Evolutionary conservation across 345 rosid genomes (phyloP), one percentile per base, ranked within the genome.

Genomic region (Populus davidiana): DNA sequence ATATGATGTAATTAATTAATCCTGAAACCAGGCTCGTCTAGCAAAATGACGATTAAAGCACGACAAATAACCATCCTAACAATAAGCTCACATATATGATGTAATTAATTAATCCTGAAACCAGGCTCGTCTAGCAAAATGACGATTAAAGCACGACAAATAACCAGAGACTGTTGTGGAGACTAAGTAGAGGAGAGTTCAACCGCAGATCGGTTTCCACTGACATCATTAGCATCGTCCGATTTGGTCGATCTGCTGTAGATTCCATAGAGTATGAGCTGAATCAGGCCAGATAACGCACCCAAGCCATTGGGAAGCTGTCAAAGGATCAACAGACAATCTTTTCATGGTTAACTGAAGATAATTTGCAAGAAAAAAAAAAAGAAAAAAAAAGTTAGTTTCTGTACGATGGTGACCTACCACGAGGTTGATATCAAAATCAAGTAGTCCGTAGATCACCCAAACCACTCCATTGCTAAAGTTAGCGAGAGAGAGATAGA

Each of bases 381-480:
- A 9, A 35, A 17, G 6, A 3, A 12, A 0, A 35, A 17, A 16
- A 3, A 7, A 33, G 10, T 29, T 12, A 21, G 4, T 12, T n/a
- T 41, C 6, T 8, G 2, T 29, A 39, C 21, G 16, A 20, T 12
- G 8, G 6, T 11, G 17, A 39, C 77, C 77, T 83, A 85, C 98
- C 92, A 89, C 66, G 35, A 94, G n/a, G 56, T 85, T 85, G 56
- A 84, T 81, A 75, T 94, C 98, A 17, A 92, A 84, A 71, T 84
- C 72, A 35, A 94, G 90, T 54, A 80, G 61, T 2, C 94, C 90
- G 38, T 91, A 94, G 52, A 81, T 5, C 5, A 78, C 66, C 98
- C 97, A 94, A 47, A 92, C 44, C 70, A 81, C 0, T 1, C 94
- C 97, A 49, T 92, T 92, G 52, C 72, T 64, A 4, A 91, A 75